Evolutionary conservation across 306 rosid genomes (phyloP).

Genomic region (Phaseolus lunatus): DNA sequence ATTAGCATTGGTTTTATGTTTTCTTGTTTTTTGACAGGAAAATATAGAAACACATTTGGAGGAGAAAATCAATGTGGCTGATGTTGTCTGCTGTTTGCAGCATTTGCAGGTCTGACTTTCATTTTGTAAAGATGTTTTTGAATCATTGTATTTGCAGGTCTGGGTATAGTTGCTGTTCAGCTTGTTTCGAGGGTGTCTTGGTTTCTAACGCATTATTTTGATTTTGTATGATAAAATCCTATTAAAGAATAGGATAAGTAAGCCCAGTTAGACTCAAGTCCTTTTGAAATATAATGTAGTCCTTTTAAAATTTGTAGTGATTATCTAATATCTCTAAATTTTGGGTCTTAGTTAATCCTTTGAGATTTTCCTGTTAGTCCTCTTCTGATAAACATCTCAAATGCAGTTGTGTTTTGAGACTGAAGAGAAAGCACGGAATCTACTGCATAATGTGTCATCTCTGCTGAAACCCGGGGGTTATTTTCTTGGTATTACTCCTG

Average conservation of each 20-base stretch:
- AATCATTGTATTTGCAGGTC: not conserved
- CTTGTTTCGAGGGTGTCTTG: not conserved
- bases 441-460: constrained; percentile 80
- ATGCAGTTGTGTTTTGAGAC: constrained; percentile 91
- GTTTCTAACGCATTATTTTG: constrained; percentile 13
- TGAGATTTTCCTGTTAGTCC: not conserved
- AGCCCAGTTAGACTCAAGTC: constrained; percentile 1
- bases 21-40: constrained; percentile 56
- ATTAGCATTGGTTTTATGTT: not conserved
- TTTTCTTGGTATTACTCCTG: constrained; percentile 97
- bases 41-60: constrained; percentile 63
- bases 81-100: constrained; percentile 95
- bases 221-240: not conserved
- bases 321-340: constrained; percentile 4
- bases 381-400: constrained; percentile 40
- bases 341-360: constrained; percentile 22
- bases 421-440: constrained; percentile 88
- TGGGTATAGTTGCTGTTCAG: not conserved
- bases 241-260: not conserved
- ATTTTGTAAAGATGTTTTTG: not conserved
- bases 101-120: constrained; percentile 79
- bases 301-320: not conserved
- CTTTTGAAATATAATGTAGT: constrained; percentile 22
- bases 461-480: constrained; percentile 97
- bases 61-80: constrained; percentile 69